Conservation (phyloP, 495 filamentous ascomycete genomes). For the Hypoxylon trugodes region DNA sequence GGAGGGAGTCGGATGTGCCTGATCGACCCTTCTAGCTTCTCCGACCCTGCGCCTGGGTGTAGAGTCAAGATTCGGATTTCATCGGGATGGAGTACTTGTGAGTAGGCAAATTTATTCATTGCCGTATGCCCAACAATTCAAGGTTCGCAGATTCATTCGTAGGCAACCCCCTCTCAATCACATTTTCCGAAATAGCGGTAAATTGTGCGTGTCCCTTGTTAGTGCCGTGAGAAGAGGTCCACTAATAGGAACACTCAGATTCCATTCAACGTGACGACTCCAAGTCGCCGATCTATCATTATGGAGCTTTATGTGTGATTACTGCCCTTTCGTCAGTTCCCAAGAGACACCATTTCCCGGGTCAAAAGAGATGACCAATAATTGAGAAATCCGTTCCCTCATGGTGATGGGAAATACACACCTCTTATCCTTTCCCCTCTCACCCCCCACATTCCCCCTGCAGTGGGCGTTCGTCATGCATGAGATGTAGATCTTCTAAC, state of each 20-base stretch:
- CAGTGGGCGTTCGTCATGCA: not conserved
- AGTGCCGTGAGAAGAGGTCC: not conserved
- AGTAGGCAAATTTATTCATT: constrained; percentile 4
- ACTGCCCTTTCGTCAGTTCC: too few species aligned
- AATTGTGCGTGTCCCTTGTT: not conserved
- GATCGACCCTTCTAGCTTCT: constrained; percentile 12
- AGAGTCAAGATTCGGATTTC: constrained; percentile 19
- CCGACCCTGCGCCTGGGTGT: not conserved
- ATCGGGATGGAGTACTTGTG: constrained; percentile 3
- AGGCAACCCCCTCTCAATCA: not conserved
- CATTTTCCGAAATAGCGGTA: not conserved
- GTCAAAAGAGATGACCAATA: not conserved
- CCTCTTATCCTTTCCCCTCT: not conserved
- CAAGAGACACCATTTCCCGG: too few species aligned
- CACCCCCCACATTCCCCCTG: not conserved
- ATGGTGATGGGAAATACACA: not conserved
- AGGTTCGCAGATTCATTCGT: not conserved
- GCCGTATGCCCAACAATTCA: not conserved
- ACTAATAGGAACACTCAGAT: not conserved
- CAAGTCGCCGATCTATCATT: not conserved
- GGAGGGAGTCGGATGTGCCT: constrained; percentile 9
- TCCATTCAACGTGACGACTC: not conserved
- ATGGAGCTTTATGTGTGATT: not conserved
- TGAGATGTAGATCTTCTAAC: not conserved
- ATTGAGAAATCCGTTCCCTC: not conserved